These are phyloP conservation scores for Penicillium olsonii DNA, from an alignment of 2,329 filamentous ascomycete species.

Conservation along the genomic window DNA sequence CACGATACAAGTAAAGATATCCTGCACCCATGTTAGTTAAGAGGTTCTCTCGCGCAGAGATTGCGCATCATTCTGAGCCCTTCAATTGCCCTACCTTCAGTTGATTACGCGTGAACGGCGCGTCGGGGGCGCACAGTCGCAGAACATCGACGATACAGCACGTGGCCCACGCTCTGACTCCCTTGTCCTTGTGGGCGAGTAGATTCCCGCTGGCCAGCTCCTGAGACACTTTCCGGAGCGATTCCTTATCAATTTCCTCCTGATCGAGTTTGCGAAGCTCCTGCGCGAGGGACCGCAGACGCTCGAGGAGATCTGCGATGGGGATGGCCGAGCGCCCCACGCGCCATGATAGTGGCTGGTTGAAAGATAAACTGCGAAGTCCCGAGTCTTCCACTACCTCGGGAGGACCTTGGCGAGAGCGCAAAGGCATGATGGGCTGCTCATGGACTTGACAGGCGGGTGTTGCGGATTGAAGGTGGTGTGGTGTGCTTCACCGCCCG, in stretches of 20 bases:
- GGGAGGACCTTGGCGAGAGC: conserved; percentile 42
- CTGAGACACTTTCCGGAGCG: conserved; percentile 79
- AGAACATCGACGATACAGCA: conserved; percentile 93
- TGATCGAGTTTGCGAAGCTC: conserved; percentile 87
- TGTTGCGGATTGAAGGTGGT: conserved; percentile 16
- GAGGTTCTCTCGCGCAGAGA: neutral
- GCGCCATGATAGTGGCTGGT: conserved; percentile 85
- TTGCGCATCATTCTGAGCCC: neutral
- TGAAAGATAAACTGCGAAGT: conserved; percentile 66
- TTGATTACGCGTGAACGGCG: conserved; percentile 86
- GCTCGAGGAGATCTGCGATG: conserved; percentile 76
- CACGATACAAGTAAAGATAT: conserved; percentile 90
- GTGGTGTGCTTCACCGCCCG: conserved; percentile 26
- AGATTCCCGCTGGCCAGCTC: conserved; percentile 81
- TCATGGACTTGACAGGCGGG: conserved; percentile 22
- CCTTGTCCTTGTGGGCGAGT: conserved; percentile 86
- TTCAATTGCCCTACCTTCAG: conserved; percentile 68
- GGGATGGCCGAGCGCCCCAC: conserved; percentile 81
- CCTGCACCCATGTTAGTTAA: conserved; percentile 52
- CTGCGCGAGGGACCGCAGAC: conserved; percentile 76
- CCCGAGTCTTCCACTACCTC: conserved; percentile 40
- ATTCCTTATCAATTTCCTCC: conserved; percentile 78
- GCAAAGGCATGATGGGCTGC: conserved; percentile 44
- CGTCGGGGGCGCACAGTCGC: conserved; percentile 88
- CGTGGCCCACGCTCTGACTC: conserved; percentile 84